Evolutionary conservation across 768 basidiomycete species (phyloP).

Genomic region (Sistotremastrum niveocremeum): DNA sequence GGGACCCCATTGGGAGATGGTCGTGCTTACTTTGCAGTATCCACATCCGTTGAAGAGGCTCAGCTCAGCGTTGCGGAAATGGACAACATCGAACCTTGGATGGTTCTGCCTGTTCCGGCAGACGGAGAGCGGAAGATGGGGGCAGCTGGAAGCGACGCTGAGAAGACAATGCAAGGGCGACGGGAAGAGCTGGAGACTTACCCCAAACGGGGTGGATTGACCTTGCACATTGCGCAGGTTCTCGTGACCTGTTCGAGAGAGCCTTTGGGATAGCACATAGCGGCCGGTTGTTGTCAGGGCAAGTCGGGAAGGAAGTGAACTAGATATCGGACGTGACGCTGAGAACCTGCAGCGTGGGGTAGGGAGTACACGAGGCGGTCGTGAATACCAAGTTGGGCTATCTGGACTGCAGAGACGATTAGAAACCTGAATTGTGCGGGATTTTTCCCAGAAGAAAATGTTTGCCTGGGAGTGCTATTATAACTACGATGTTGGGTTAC

Average conservation of each 20-base stretch:
- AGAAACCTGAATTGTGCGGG: too few relatives aligned
- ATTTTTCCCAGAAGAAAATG: too few relatives aligned
- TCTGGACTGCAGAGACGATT: too few relatives aligned
- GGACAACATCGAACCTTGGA: slow-evolving; percentile 65
- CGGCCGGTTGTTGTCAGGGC: slow-evolving; percentile 13
- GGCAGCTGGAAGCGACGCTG: slow-evolving; percentile 39
- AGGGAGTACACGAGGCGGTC: background rate
- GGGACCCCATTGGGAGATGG: slow-evolving; percentile 8
- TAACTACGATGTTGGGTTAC: too few relatives aligned
- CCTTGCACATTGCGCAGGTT: slow-evolving; percentile 76
- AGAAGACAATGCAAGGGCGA: slow-evolving; percentile 5
- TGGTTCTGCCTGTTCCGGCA: slow-evolving; percentile 64
- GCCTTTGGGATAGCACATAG: slow-evolving; percentile 64
- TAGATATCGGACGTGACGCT: background rate
- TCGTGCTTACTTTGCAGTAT: slow-evolving; percentile 64
- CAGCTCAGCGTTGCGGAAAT: slow-evolving; percentile 80
- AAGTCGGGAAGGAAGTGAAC: slow-evolving; percentile 7
- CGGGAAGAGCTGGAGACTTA: slow-evolving; percentile 18
- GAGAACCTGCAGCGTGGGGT: background rate
- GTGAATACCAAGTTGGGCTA: background rate
- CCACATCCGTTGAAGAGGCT: slow-evolving; percentile 68
- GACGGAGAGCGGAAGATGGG: slow-evolving; percentile 50
- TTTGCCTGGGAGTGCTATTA: too few relatives aligned
- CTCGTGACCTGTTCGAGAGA: slow-evolving; percentile 54
- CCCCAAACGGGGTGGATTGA: slow-evolving; percentile 52